Conservation (phyloP, 2,329 filamentous ascomycete species). For the Phaeosphaeriaceae sp. region DNA sequence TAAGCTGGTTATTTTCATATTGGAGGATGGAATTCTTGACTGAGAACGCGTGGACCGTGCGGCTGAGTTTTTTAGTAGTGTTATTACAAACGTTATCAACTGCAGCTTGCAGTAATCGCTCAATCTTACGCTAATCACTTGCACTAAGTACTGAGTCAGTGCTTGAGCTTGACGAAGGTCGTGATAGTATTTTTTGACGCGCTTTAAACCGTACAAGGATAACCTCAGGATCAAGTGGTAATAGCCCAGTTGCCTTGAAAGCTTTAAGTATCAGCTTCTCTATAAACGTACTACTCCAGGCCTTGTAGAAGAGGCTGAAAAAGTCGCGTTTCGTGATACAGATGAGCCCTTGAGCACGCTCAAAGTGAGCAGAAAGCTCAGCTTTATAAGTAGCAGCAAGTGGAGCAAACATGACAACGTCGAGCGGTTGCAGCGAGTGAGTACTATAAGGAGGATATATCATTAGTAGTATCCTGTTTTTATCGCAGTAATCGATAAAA, state of each 20-base stretch:
- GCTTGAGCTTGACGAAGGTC: neutral
- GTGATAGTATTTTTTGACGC: too few species aligned
- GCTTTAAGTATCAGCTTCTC: too few species aligned
- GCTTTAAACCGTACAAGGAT: too few species aligned
- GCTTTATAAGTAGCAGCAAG: too few species aligned
- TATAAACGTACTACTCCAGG: too few species aligned
- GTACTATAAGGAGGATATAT: constrained; percentile 12
- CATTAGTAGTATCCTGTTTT: constrained; percentile 8
- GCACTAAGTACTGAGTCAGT: constrained; percentile 6
- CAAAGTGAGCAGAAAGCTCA: too few species aligned
- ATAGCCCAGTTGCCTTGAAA: too few species aligned
- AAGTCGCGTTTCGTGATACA: constrained; percentile 15
- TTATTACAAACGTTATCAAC: constrained; percentile 2
- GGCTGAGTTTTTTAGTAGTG: constrained; percentile 7
- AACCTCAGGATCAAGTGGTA: too few species aligned
- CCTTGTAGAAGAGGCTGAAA: constrained; percentile 13
- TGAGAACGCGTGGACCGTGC: constrained; percentile 7
- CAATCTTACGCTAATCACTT: constrained; percentile 11
- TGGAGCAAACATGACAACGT: too few species aligned
- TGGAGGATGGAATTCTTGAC: constrained; percentile 8
- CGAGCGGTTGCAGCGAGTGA: too few species aligned
- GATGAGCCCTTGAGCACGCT: constrained; percentile 6
- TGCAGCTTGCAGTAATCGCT: neutral
- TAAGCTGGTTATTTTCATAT: too few species aligned
- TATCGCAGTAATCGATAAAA: constrained; percentile 9